Evolutionary conservation across 495 filamentous ascomycete genomes (phyloP), one percentile per base, ranked within the genome.

Genomic region (Staphylotrichum longicolle): DNA sequence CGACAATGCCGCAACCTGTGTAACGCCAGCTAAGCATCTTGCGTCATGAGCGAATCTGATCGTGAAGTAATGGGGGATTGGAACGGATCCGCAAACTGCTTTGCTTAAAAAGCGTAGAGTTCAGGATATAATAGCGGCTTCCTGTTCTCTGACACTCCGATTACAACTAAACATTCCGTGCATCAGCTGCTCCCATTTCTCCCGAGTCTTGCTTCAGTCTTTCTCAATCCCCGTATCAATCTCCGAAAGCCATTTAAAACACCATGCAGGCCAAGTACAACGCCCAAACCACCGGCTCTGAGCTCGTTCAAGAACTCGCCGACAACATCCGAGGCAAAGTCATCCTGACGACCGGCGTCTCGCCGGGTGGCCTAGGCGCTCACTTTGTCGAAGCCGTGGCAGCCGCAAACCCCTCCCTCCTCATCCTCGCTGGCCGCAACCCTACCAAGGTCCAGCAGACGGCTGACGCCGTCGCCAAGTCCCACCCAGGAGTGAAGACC

Each of bases 391-490:
- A 71, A 2, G 62, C 72, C 6, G 64, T 82, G 42, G 80, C 78
- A 8, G 67, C 69, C 9, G 74, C 78, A 34, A 64, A 65, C 2
- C 79, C 80, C 0, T 55, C 67, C 0, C 63, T 74, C 8, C 69
- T 84, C 7, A 76, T 84, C 52, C 71, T 84, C 12, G 77, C 80
- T 1, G 79, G 76, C 8, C 75, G 82, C 9, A 78, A 72, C 8
- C 54, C 63, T 12, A 46, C 58, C 37, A 82, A 80, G 61, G 52
- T 75, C 14, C 59, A 77, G 33, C 47, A 76, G 57, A 77, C 78
- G 2, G 72, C 72, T 7, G 57, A 68, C 12, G 42, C 42, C 37
- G 42, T 76, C 54, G 14, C 56, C 41, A 14, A 65, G 6, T 56
- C 47, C 0, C 8, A 64, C 41, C 70, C 71, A 0, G 34, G 57